Base-by-base conservation (phyloP, 345 rosid genomes). In the Murraya koenigii region DNA sequence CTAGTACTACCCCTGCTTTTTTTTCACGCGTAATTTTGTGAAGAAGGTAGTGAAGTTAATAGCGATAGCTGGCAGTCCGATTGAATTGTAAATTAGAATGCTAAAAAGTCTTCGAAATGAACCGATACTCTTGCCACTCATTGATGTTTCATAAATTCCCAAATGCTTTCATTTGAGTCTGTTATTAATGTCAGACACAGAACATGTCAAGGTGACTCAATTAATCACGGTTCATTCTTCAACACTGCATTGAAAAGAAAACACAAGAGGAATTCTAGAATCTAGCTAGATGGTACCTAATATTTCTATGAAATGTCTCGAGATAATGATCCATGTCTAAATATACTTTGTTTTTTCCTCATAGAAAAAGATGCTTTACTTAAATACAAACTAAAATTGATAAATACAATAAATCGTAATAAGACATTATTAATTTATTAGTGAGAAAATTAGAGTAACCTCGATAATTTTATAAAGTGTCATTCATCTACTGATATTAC, bases 91-190 rank as follows among this genome's bases (percentile, higher is more conserved):
- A 26, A 35, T 36, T 32, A 41, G 22, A 32, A 61, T 2, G 28
- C 47, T 8, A 30, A 22, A 22, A 74, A 74, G 77, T 62, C 69
- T 22, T 22, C 28, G 23, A 26, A 60, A 61, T 60, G 25, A 73
- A 39, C 38, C 58, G 76, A 15, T 60, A 73, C 2, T 41, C 33
- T 73, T 73, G 76, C 68, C 76, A 61, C 75, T 72, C 56, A 56
- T 55, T 72, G 75, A 41, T 69, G 30, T 17, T 9, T 26, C 59
- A 23, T n/a, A 23, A 44, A 14, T 69, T 69, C 38, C 49, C 13
- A 69, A 26, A 69, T 15, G 41, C 26, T 20, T 7, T 35, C 69
- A 52, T 19, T 28, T 59, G 22, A 49, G 54, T 22, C 7, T 30
- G 4, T 47, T 33, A 22, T 44, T 44, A 44, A 44, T 13, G 49